A percentile compares a stretch with the other conserved stretches of the same genome.
phyloP scores from a whole-genome alignment of 257 asterid species.

The Nemophila menziesii region DNA sequence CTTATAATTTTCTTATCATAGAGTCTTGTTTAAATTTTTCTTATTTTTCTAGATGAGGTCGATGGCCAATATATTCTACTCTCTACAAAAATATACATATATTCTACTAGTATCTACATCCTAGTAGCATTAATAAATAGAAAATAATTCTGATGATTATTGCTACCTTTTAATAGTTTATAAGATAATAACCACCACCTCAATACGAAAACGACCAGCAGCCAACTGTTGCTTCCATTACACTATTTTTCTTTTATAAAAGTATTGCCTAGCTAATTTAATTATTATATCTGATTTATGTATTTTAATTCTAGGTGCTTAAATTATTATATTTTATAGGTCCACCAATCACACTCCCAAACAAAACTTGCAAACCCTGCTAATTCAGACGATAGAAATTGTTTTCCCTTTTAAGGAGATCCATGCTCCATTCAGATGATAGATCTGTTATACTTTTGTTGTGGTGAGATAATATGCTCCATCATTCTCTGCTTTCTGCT shows the following conservation, averaged over 20 bases:
- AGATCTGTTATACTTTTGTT: background rate
- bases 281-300: conserved; percentile 11
- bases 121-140: background rate
- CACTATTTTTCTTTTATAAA: conserved; percentile 6
- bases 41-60: no score
- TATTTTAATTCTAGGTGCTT: no score
- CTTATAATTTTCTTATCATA: no score
- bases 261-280: background rate
- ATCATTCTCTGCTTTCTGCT: background rate
- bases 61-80: no score
- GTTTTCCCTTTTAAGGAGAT: background rate
- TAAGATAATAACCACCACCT: conserved; percentile 5
- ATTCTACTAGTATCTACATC: background rate
- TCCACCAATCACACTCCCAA: conserved; percentile 6
- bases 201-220: conserved; percentile 20
- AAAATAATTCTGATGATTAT: background rate
- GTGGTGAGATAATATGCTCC: background rate
- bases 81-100: no score
- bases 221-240: conserved; percentile 21
- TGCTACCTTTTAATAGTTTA: conserved; percentile 1
- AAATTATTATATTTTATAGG: background rate
- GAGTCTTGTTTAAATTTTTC: no score
- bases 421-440: conserved; percentile 1
- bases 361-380: conserved; percentile 7
- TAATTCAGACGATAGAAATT: conserved; percentile 1